A percentile compares a stretch with the other conserved stretches of the same genome.
Conservation (phyloP, 176 grass and related monocot genomes). For the Triticum timopheevii region DNA sequence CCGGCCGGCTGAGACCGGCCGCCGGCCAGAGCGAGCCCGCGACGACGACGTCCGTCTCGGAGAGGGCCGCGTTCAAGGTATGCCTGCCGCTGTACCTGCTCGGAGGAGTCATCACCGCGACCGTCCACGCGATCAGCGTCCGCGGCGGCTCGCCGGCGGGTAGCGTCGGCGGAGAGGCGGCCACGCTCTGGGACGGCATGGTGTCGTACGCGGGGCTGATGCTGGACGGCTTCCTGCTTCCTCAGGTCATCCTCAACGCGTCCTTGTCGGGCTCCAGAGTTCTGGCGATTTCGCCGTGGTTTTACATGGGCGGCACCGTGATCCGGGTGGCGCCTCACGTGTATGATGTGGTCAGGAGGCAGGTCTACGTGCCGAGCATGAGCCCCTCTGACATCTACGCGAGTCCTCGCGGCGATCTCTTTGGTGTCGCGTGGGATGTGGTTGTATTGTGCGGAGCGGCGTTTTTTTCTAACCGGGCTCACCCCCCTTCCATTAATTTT, state of each 20-base stretch:
- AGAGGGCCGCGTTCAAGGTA: background rate
- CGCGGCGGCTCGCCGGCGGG: no score
- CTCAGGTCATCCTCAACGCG: conserved; percentile 29
- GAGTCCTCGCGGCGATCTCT: conserved; percentile 28
- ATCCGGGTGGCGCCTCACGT: no score
- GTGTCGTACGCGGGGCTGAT: conserved; percentile 30
- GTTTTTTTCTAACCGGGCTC: no score
- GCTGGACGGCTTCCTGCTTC: no score
- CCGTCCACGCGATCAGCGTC: background rate
- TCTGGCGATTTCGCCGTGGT: no score
- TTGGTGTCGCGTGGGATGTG: background rate
- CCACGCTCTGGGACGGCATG: conserved; percentile 38
- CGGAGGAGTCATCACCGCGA: background rate
- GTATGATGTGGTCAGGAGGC: conserved; percentile 24
- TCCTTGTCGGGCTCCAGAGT: background rate
- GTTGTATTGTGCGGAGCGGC: conserved; percentile 34
- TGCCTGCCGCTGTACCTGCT: background rate
- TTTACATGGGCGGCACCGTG: no score
- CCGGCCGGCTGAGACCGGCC: background rate
- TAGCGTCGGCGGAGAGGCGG: no score
- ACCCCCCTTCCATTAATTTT: no score
- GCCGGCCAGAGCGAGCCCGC: background rate
- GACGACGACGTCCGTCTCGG: background rate
- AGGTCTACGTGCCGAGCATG: background rate
- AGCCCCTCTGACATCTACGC: conserved; percentile 43